Conservation (phyloP, 2,329 filamentous ascomycete species). For the Colletotrichum sp. region DNA sequence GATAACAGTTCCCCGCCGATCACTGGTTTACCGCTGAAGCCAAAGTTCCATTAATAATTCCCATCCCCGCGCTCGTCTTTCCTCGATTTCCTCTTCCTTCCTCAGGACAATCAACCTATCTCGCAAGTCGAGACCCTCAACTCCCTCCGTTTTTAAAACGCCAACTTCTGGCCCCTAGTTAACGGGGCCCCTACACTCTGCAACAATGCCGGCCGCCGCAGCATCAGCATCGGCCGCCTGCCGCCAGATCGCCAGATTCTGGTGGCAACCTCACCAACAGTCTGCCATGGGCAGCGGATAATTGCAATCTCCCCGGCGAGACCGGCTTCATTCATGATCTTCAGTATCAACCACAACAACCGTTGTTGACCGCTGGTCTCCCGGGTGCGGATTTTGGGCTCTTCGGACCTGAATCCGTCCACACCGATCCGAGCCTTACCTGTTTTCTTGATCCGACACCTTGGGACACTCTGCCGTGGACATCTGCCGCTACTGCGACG, state of each 20-base stretch:
- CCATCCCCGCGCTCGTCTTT: not conserved
- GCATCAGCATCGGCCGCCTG: not conserved
- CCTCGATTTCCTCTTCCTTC: not conserved
- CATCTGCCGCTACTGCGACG: conserved; percentile 4
- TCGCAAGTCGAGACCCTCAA: not conserved
- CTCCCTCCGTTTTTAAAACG: not conserved
- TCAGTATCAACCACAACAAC: not conserved
- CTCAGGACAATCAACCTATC: not conserved
- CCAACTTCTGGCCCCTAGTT: conserved; percentile 4
- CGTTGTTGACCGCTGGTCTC: conserved; percentile 10
- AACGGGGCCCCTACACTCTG: conserved; percentile 22
- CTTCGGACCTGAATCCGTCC: conserved; percentile 7
- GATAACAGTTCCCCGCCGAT: not conserved
- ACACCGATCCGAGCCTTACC: conserved; percentile 5
- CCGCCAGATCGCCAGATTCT: conserved; percentile 1
- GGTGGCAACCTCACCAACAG: conserved; percentile 7
- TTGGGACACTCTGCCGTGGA: conserved; percentile 16
- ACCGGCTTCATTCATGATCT: not conserved
- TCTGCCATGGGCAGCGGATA: conserved; percentile 10
- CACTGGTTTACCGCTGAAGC: not conserved
- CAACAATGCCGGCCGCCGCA: conserved; percentile 18
- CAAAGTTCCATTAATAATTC: not conserved
- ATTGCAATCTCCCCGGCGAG: conserved; percentile 7
- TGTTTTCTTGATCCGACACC: conserved; percentile 6
- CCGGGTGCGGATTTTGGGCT: conserved; percentile 14